Base-by-base conservation (phyloP, 2,329 filamentous ascomycete genomes). In the Penicillium sp. region DNA sequence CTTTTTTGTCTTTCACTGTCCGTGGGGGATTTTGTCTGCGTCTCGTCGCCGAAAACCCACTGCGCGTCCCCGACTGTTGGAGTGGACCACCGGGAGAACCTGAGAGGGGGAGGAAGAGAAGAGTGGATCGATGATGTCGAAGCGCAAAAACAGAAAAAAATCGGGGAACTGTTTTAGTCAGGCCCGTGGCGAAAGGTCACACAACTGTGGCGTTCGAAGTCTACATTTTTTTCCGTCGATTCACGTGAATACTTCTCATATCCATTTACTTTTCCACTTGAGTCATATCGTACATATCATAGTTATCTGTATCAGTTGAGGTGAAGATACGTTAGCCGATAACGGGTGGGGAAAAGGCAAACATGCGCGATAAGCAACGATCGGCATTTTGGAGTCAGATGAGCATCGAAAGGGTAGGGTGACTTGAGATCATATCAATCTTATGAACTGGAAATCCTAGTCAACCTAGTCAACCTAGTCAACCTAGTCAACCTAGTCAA, bases 91-190 rank as follows among this genome's bases (percentile, higher is more conserved):
- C 15, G n/a, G 22, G 42, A 48, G 45, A 37, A 48, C 20, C 20
- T 18, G 29, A 37, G 31, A 48, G 20, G 45, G 31, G 31, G 45
- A 25, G n/a, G 42, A 18, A 18, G n/a, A 26, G 18, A 22, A 35
- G n/a, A 51, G 49, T 51, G 49, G 49, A 51, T 37, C 49, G 37
- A 51, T 51, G 49, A 51, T 35, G 46, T 45, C 45, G 45, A 18
- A 18, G 41, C 22, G 45, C 18, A 25, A 15, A 23, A 31, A 48
- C 23, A 14, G 18, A 23, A 33, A 48, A 48, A 48, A 14, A 15
- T 33, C n/a, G 27, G 43, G 26, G 43, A 18, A 20, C 37, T 11
- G 18, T 40, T 37, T 40, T 40, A 40, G 37, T 40, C 37, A 40
- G 37, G 37, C n/a, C 12, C 37, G 37, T 40, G 37, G 37, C 37